Evolutionary conservation across 768 basidiomycete genomes (phyloP), one percentile per base, ranked within the genome.

Genomic region (Mycena epipterygia): DNA sequence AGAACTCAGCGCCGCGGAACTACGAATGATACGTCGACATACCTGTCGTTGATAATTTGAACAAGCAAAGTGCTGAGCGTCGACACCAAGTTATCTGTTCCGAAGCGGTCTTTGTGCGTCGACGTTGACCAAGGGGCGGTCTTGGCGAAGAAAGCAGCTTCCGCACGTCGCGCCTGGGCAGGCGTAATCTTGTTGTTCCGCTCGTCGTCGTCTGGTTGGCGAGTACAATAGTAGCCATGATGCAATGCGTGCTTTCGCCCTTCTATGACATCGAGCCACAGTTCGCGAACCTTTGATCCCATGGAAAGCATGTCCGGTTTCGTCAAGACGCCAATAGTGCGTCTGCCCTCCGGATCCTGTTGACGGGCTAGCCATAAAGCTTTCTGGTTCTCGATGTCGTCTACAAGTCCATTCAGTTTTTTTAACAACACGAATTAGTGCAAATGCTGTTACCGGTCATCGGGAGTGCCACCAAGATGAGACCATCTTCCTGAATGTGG

Each of bases 281-380:
- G 46, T 23, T 79, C 66, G 14, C 80, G 79, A 53, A 82, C 65
- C 68, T 84, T 78, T 5, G 83, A 72, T 6, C 84, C 82, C 3
- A 65, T 23, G 0, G 81, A 76, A 5, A 90, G 75, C 51, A 84
- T 84, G 72, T 89, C 89, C 0, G 86, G 84, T 76, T 90, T 89
- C 3, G 88, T 89, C 37, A 90, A 77, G 5, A 90, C 89, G 59
- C 89, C 89, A 52, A 90, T 88, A 0, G 88, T 91, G 8, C 89
- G 80, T 19, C 73, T 70, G 3, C 89, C 88, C 0, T 80, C 71
- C 0, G 84, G 83, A 73, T 90, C 89, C 41, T 75, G 84, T 33
- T 84, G 76, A 2, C 77, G 77, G 1, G 89, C 89, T 3, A 90
- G 82, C 1, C 80, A 78, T 13, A 85, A 79, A 0, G 89, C 89